Evolutionary conservation across 2,329 filamentous ascomycete species (phyloP), one percentile per base, ranked within the genome.

Genomic region (Talaromyces verruculosus): DNA sequence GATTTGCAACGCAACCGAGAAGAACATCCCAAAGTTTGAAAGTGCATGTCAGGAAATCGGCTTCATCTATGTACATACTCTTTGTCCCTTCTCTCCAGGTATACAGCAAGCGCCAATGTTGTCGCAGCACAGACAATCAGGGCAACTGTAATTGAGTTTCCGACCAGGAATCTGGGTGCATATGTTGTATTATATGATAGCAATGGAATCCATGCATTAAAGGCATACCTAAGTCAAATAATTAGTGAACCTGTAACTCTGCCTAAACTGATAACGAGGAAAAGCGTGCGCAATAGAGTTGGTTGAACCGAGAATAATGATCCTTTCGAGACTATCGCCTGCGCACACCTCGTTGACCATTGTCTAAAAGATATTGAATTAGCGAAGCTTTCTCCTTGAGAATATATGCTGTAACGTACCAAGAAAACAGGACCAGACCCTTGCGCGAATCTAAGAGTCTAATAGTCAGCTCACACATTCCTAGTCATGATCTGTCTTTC

Each of bases 271-370:
- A 25, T 47, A 19, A 47, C 35, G 22, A 49, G 17, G n/a, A n/a
- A 6, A 39, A 7, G 2, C 53, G 35, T 51, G 51, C 63, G 63
- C 63, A 10, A 64, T 39, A 19, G 63, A 64, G 33, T 64, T 64
- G 15, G 63, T 64, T 37, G 63, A 64, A 22, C 63, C 63, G 28
- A 64, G 63, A 51, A 64, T 64, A 39, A 64, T 51, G 15, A 59
- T 49, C 33, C 63, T 41, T 49, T 64, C 63, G 47, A 64, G 63
- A 49, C 63, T 64, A 45, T 64, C 63, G 22, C 63, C 63, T n/a
- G 63, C 63, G 25, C 55, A 64, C 10, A 49, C 63, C 15, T 64
- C 63, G 39, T 64, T 64, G 17, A 64, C 63, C 63, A 64, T 64
- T 13, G 63, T 64, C 63, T 64, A 49, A 3, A 47, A 15, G 30